Evolutionary conservation across 2,329 filamentous ascomycete species (phyloP).

Genomic region (Colletotrichum lupini): DNA sequence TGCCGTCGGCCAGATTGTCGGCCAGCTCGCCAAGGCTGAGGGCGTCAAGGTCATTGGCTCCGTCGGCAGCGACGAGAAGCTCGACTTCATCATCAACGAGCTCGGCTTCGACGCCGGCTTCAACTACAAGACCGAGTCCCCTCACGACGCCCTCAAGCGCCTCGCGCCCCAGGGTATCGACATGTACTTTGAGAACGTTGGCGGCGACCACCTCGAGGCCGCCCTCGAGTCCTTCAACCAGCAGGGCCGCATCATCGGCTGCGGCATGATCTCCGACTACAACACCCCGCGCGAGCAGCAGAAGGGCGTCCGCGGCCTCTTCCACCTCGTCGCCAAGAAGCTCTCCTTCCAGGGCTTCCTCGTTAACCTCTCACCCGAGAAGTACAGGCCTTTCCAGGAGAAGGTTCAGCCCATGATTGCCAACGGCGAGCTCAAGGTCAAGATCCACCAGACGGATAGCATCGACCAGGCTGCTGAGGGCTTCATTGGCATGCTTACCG

Average conservation of each 20-base stretch:
- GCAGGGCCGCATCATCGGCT: slow-evolving; percentile 73
- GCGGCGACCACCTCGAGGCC: slow-evolving; percentile 63
- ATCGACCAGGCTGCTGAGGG: slow-evolving; percentile 84
- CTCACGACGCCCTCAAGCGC: slow-evolving; percentile 73
- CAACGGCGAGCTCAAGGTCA: slow-evolving; percentile 79
- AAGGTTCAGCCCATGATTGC: slow-evolving; percentile 80
- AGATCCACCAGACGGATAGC: slow-evolving; percentile 75
- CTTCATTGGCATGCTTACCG: slow-evolving; percentile 78
- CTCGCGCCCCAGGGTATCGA: slow-evolving; percentile 83
- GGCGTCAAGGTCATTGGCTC: slow-evolving; percentile 83
- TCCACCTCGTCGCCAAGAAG: slow-evolving; percentile 73
- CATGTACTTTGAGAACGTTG: slow-evolving; percentile 69
- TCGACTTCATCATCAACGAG: slow-evolving; percentile 69
- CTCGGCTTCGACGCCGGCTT: slow-evolving; percentile 72
- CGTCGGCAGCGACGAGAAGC: slow-evolving; percentile 83
- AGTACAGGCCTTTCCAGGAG: slow-evolving; percentile 78
- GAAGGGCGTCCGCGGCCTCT: slow-evolving; percentile 75
- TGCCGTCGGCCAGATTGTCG: slow-evolving; percentile 85
- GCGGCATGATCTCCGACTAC: slow-evolving; percentile 82
- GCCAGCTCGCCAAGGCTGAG: slow-evolving; percentile 85
- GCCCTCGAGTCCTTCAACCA: slow-evolving; percentile 61
- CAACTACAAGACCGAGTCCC: slow-evolving; percentile 89
- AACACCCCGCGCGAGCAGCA: slow-evolving; percentile 66
- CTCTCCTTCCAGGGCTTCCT: slow-evolving; percentile 82
- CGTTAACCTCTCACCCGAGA: slow-evolving; percentile 76